phyloP scores from a whole-genome alignment of 371 early-diverging fungal species.

The Actinomortierella wolfii region DNA sequence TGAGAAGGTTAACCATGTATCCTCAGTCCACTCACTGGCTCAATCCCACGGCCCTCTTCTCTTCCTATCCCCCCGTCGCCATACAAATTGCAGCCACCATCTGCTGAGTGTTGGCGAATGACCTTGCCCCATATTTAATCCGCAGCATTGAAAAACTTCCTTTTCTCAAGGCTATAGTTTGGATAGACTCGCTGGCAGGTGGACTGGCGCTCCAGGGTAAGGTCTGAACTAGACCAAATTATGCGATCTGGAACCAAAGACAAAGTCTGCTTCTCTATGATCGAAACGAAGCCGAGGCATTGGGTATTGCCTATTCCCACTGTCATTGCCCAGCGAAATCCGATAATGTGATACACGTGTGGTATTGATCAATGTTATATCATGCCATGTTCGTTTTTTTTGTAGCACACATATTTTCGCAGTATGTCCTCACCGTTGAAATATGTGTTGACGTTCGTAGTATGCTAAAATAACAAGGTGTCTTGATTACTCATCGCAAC shows the following conservation, averaged over 20 bases:
- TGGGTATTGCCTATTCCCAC: slow-evolving; percentile 29
- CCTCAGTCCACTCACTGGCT: too few species aligned
- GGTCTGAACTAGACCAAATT: slow-evolving; percentile 38
- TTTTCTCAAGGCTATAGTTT: slow-evolving; percentile 72
- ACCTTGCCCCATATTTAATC: slow-evolving; percentile 64
- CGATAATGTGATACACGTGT: slow-evolving; percentile 47
- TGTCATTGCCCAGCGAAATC: slow-evolving; percentile 49
- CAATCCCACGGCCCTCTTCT: too few species aligned
- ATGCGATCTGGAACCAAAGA: slow-evolving; percentile 56
- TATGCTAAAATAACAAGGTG: slow-evolving; percentile 49
- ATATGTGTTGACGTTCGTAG: too few species aligned
- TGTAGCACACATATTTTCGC: too few species aligned
- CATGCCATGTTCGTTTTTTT: too few species aligned
- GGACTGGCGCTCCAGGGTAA: slow-evolving; percentile 42
- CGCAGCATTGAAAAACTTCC: slow-evolving; percentile 58
- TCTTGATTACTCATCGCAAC: slow-evolving; percentile 68
- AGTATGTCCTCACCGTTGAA: too few species aligned
- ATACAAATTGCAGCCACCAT: too few species aligned
- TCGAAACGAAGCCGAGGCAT: slow-evolving; percentile 65
- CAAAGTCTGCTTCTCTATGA: slow-evolving; percentile 55
- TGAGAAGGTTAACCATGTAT: too few species aligned
- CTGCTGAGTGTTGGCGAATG: slow-evolving; percentile 56
- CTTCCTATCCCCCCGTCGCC: too few species aligned
- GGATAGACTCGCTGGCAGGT: slow-evolving; percentile 66
- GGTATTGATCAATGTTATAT: too few species aligned